These are phyloP conservation scores for Colletotrichum filicis DNA, from an alignment of 2,329 filamentous ascomycete genomes.

Conservation along the genomic window DNA sequence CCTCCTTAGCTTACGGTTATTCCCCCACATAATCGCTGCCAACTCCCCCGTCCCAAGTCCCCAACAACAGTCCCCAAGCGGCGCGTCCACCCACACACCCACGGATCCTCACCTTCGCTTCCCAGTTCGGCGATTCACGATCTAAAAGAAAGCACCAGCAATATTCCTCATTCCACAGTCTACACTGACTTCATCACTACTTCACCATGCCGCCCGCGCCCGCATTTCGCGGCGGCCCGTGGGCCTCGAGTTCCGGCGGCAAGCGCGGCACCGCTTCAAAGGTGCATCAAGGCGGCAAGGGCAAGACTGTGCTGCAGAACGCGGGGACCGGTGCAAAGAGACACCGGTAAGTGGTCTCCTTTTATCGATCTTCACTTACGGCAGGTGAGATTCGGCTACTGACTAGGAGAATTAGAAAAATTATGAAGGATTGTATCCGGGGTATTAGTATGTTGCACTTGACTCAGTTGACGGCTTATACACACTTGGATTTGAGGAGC, in stretches of 20 bases:
- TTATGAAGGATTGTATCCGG: slow-evolving; percentile 57
- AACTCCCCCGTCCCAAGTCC: too few relatives aligned
- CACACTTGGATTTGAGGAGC: slow-evolving; percentile 25
- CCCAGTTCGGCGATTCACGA: too few relatives aligned
- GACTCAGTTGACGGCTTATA: slow-evolving; percentile 28
- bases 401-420: slow-evolving; percentile 51
- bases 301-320: slow-evolving; percentile 39
- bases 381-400: not conserved
- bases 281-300: slow-evolving; percentile 15
- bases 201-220: slow-evolving; percentile 42
- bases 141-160: not conserved
- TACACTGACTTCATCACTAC: not conserved
- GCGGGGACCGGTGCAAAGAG: slow-evolving; percentile 39
- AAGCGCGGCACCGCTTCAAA: slow-evolving; percentile 33
- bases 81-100: too few relatives aligned
- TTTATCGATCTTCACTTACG: not conserved
- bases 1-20: too few relatives aligned
- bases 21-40: too few relatives aligned
- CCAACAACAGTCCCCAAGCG: too few relatives aligned
- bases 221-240: slow-evolving; percentile 45
- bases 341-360: slow-evolving; percentile 38
- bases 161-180: not conserved
- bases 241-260: not conserved
- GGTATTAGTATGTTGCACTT: slow-evolving; percentile 58
- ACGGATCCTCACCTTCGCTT: too few relatives aligned